A percentile compares a stretch with the other conserved stretches of the same genome.
These are phyloP conservation scores for Entomortierella lignicola DNA, from an alignment of 192 early-diverging fungal species.

Conservation along the genomic window DNA sequence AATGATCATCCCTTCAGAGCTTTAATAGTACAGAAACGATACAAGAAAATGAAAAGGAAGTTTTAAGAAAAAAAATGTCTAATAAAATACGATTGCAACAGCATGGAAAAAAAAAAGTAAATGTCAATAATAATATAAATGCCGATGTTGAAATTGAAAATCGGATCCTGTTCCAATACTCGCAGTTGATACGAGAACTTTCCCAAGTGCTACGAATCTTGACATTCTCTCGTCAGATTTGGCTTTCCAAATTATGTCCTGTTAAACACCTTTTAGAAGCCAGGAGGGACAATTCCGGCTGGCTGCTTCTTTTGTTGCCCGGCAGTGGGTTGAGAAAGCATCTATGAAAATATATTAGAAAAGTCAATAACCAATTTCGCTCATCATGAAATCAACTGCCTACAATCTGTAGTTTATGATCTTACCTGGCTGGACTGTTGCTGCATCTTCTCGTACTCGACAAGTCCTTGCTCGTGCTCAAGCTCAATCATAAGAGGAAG, in stretches of 20 bases:
- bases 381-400: neutral
- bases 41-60: neutral
- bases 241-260: neutral
- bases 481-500: constrained; percentile 89
- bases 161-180: too few species aligned
- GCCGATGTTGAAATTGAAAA: too few species aligned
- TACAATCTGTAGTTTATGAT: neutral
- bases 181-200: too few species aligned
- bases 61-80: neutral
- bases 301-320: constrained; percentile 50
- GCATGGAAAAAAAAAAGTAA: neutral
- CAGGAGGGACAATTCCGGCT: constrained; percentile 43
- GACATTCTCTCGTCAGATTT: neutral
- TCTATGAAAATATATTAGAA: constrained; percentile 10
- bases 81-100: neutral
- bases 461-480: constrained; percentile 87
- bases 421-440: constrained; percentile 59
- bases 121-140: neutral
- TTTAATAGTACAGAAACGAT: constrained; percentile 25
- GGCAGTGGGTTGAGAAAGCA: constrained; percentile 40
- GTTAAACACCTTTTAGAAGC: constrained; percentile 21
- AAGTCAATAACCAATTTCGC: neutral
- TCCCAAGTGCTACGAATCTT: neutral
- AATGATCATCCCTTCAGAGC: neutral
- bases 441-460: constrained; percentile 82